These are phyloP conservation scores for Pseudozyma thailandica DNA, from an alignment of 1,284 basidiomycete genomes.

Conservation along the genomic window DNA sequence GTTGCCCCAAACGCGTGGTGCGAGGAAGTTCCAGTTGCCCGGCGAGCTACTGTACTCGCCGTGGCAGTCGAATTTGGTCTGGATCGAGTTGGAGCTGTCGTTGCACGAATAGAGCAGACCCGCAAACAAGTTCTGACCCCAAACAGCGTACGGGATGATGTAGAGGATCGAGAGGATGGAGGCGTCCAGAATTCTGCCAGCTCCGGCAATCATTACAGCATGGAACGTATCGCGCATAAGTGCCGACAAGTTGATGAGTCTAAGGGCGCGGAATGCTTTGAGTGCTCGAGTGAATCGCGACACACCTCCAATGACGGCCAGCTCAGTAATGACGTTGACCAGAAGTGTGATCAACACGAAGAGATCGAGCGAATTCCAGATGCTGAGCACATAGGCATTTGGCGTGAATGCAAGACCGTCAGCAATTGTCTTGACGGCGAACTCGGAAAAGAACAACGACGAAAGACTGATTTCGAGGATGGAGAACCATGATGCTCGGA, in stretches of 20 bases:
- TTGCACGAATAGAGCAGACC: constrained; percentile 88
- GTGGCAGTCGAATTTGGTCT: constrained; percentile 76
- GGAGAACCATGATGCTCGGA: constrained; percentile 86
- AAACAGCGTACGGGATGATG: constrained; percentile 95
- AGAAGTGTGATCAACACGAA: constrained; percentile 84
- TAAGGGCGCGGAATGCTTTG: constrained; percentile 87
- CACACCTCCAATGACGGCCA: constrained; percentile 79
- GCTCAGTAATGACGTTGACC: constrained; percentile 81
- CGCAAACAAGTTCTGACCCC: constrained; percentile 94
- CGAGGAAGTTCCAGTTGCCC: constrained; percentile 75
- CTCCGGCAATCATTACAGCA: constrained; percentile 88
- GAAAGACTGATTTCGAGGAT: constrained; percentile 82
- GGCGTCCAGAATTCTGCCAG: constrained; percentile 86
- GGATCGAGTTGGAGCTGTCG: constrained; percentile 72
- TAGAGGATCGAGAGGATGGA: constrained; percentile 89
- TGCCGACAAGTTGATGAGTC: constrained; percentile 79
- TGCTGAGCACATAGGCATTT: constrained; percentile 88
- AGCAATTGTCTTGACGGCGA: constrained; percentile 88
- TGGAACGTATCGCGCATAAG: constrained; percentile 89
- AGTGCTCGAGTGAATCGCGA: constrained; percentile 84
- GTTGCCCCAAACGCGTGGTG: constrained; percentile 88
- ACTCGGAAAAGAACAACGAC: constrained; percentile 82
- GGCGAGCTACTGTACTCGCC: constrained; percentile 76
- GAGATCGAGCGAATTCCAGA: constrained; percentile 94
- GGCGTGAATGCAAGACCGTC: constrained; percentile 89